A percentile compares a stretch with the other conserved stretches of the same genome.
Evolutionary conservation across 73 alveolate species (phyloP).

Genomic region (Tetrahymena malaccensis): DNA sequence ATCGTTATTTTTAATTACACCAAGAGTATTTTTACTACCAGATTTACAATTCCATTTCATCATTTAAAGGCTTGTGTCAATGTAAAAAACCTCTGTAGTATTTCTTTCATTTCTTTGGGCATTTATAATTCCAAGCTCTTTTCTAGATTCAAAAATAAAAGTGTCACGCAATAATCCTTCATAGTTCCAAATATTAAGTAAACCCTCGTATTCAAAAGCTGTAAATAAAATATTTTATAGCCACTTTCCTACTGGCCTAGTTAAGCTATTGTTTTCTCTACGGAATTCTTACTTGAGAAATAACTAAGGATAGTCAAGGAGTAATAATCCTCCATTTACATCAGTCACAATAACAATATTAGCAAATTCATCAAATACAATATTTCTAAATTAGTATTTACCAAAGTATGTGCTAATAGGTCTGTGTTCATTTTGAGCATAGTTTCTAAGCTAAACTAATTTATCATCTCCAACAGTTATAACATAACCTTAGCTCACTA

Average conservation of each 20-base stretch:
- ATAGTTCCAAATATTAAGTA: neutral
- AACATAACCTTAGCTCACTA: neutral
- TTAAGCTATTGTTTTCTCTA: neutral
- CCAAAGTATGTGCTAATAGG: neutral
- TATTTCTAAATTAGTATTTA: neutral
- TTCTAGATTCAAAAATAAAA: neutral
- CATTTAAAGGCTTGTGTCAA: neutral
- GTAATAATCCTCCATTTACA: neutral
- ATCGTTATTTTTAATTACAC: neutral
- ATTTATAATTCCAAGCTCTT: neutral
- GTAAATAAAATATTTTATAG: neutral
- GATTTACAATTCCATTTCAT: neutral
- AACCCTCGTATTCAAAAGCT: neutral
- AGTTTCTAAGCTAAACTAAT: neutral
- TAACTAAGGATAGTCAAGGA: neutral
- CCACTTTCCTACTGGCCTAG: neutral
- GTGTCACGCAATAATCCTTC: neutral
- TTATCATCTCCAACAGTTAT: neutral
- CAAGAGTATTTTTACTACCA: neutral
- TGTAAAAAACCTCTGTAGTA: neutral
- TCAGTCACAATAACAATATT: neutral
- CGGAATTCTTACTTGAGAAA: neutral
- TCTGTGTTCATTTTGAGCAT: neutral
- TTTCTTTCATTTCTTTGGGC: neutral
- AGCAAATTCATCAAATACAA: neutral